A percentile compares a stretch with the other conserved stretches of the same genome.
Conservation (phyloP, 768 basidiomycete genomes). For the Chalciporus chontae region DNA sequence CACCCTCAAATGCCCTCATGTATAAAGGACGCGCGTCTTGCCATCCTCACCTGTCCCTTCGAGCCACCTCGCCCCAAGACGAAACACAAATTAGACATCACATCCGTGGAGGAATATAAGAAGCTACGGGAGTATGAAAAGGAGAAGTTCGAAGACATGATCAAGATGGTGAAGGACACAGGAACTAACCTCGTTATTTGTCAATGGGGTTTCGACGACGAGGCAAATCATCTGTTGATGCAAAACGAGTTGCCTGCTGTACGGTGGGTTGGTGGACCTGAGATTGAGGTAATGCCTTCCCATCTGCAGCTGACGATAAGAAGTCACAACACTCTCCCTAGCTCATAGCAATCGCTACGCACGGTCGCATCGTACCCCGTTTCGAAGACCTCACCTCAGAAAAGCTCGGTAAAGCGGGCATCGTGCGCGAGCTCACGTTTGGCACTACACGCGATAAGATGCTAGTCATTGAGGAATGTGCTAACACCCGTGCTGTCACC, state of each 20-base stretch:
- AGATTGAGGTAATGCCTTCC: slow-evolving; percentile 75
- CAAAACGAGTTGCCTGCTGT: slow-evolving; percentile 97
- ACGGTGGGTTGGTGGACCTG: slow-evolving; percentile 98
- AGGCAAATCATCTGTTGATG: slow-evolving; percentile 97
- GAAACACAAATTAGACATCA: slow-evolving; percentile 98
- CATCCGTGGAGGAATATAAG: slow-evolving; percentile 93
- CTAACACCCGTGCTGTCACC: slow-evolving; percentile 93
- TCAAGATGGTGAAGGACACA: slow-evolving; percentile 90
- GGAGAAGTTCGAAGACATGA: slow-evolving; percentile 96
- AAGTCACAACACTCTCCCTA: slow-evolving; percentile 27
- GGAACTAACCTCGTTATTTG: slow-evolving; percentile 99
- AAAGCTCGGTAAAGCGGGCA: slow-evolving; percentile 90
- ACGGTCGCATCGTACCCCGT: slow-evolving; percentile 96
- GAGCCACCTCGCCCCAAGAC: slow-evolving; percentile 99
- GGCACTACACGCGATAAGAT: slow-evolving; percentile 99
- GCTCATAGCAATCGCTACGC: slow-evolving; percentile 98
- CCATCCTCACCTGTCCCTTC: slow-evolving; percentile 98
- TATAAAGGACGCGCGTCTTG: slow-evolving; percentile 86
- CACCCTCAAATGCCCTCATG: slow-evolving; percentile 95
- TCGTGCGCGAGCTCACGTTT: slow-evolving; percentile 92
- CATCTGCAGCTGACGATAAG: not conserved
- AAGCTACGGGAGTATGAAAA: slow-evolving; percentile 93
- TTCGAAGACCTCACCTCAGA: slow-evolving; percentile 92
- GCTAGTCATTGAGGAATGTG: slow-evolving; percentile 98
- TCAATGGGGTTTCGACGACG: slow-evolving; percentile 99